Percentiles rank a stretch among this genome's conserved stretches.
These are phyloP conservation scores for Centaurea solstitialis DNA, from an alignment of 129 eudicot genomes.

Conservation along the genomic window DNA sequence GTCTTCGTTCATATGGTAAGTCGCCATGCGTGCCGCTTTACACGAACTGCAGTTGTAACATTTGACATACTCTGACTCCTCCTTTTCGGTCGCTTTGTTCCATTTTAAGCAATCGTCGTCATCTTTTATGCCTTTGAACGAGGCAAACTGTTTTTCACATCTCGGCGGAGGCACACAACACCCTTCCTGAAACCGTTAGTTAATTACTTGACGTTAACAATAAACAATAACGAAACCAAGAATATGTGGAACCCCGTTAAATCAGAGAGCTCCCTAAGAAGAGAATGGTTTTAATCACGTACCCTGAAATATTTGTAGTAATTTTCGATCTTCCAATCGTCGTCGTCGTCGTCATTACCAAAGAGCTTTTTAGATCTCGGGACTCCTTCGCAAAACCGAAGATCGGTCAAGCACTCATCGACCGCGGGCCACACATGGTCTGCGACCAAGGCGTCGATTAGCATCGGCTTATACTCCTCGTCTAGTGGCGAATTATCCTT, in stretches of 20 bases:
- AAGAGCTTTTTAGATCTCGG: constrained; percentile 12
- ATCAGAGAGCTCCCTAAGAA: neutral
- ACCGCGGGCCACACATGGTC: constrained; percentile 25
- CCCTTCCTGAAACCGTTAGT: constrained; percentile 34
- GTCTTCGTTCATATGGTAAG: constrained; percentile 32
- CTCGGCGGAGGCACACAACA: constrained; percentile 37
- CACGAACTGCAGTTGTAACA: constrained; percentile 39
- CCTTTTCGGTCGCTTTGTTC: constrained; percentile 26
- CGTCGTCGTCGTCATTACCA: too few relatives aligned
- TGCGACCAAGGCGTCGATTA: constrained; percentile 30
- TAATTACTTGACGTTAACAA: neutral
- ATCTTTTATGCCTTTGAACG: constrained; percentile 14
- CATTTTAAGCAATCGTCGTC: constrained; percentile 33
- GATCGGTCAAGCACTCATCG: constrained; percentile 28
- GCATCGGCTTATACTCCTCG: constrained; percentile 29
- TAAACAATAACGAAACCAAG: neutral
- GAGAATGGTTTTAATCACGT: neutral
- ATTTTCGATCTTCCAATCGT: constrained; percentile 34
- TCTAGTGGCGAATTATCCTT: constrained; percentile 32
- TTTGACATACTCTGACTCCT: constrained; percentile 21
- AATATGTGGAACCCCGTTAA: neutral
- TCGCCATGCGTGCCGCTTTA: constrained; percentile 41
- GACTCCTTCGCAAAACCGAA: constrained; percentile 35
- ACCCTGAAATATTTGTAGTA: constrained; percentile 33
- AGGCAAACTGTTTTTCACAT: constrained; percentile 12